Conservation (phyloP, 1,284 basidiomycete species). For the Cryptococcus hybrid region DNA sequence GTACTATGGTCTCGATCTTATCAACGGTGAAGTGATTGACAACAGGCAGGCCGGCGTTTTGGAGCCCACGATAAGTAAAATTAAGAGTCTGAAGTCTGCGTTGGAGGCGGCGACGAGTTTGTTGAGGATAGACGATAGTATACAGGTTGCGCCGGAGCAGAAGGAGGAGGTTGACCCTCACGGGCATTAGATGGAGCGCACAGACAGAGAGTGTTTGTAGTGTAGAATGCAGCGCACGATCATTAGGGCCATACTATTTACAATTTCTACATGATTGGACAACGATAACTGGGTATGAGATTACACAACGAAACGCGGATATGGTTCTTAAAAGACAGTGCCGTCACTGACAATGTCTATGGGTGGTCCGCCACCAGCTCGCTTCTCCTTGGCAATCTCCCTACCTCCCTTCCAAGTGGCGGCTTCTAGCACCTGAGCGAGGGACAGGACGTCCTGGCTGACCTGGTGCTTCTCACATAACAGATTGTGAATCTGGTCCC, state of each 20-base stretch:
- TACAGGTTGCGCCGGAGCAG: constrained; percentile 59
- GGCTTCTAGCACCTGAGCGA: constrained; percentile 87
- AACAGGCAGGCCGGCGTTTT: constrained; percentile 91
- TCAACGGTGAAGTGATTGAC: constrained; percentile 93
- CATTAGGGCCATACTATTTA: not conserved
- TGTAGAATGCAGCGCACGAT: not conserved
- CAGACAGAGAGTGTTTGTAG: not conserved
- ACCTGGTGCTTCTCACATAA: constrained; percentile 62
- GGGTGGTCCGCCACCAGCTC: constrained; percentile 67
- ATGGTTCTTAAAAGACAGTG: constrained; percentile 26
- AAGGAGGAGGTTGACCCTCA: constrained; percentile 67
- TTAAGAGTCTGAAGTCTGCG: constrained; percentile 92
- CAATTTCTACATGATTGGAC: not conserved
- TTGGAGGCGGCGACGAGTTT: constrained; percentile 96
- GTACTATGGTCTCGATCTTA: constrained; percentile 91
- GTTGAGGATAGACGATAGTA: constrained; percentile 86
- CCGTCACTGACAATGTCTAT: constrained; percentile 38
- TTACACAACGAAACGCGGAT: not conserved
- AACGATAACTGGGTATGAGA: too few species aligned
- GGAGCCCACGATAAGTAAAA: constrained; percentile 96
- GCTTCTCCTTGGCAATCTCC: constrained; percentile 77
- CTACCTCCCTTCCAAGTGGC: constrained; percentile 95
- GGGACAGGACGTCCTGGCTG: constrained; percentile 54
- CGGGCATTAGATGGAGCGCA: constrained; percentile 52
- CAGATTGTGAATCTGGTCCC: constrained; percentile 73